Evolutionary conservation across 768 basidiomycete genomes (phyloP), one percentile per base, ranked within the genome.

Genomic region (Cubamyces lactineus): DNA sequence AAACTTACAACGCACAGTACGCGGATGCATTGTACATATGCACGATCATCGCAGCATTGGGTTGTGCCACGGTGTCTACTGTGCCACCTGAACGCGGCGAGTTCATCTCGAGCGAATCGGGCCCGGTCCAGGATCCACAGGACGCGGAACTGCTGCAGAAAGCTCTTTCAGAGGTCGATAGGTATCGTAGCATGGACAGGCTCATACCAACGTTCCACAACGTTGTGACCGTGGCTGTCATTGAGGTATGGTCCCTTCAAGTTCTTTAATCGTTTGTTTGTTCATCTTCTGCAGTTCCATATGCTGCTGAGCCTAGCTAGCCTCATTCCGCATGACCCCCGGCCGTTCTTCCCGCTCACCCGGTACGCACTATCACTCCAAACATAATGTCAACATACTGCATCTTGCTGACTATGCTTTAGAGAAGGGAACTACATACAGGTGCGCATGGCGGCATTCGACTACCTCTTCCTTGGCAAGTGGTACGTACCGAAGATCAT

Each of bases 141-240:
- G 91, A 92, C 66, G 78, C 77, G 26, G 83, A 84, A 40, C 79
- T 96, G 12, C 73, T 96, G 51, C 86, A 87, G 67, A 86, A 89
- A 66, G 91, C 89, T 2, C 73, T 89, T 47, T 82, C 86, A 19
- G 94, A 96, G 71, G 85, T 98, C 34, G 92, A 94, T 69, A 84
- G 96, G 46, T 96, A 96, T 76, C 87, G 94, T 59, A 92, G 87
- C 69, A 94, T 97, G 88, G 97, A 99, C 74, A 83, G 95, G 57
- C 80, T 98, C 16, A 95, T 98, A 59, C 94, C 97, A 9, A 96
- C 96, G 1, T 87, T 88, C 50, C 94, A 96, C 68, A 99, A 99
- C 71, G 86, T 93, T 38, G 90, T 98, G 26, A 96, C 97, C 0
- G 83, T 91, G 51, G 93, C 97, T 24, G 89, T 88, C 8, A 78